Conservation (phyloP, 768 basidiomycete genomes). For the Mrakia hoshinonis region DNA sequence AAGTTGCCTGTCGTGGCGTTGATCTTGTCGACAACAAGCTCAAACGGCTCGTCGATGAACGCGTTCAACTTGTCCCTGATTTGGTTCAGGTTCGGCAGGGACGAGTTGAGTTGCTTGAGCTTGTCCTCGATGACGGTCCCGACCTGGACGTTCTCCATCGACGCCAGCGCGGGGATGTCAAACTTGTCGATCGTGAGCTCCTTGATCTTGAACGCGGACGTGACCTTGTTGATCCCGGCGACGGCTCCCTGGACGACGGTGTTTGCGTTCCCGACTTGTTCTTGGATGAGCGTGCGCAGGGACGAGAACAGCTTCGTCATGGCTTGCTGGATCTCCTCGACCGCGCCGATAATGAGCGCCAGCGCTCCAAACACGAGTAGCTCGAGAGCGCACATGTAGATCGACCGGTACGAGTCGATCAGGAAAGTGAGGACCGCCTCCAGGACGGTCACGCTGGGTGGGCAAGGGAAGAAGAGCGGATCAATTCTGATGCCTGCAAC, state of each 20-base stretch:
- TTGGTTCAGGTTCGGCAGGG: slow-evolving; percentile 67
- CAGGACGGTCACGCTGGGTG: slow-evolving; percentile 56
- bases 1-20: slow-evolving; percentile 59
- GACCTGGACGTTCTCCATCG: slow-evolving; percentile 68
- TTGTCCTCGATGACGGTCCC: slow-evolving; percentile 66
- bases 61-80: slow-evolving; percentile 59
- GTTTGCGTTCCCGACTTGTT: slow-evolving; percentile 60
- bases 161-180: slow-evolving; percentile 61
- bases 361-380: slow-evolving; percentile 74
- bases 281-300: slow-evolving; percentile 65
- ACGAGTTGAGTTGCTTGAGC: slow-evolving; percentile 65
- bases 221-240: slow-evolving; percentile 54
- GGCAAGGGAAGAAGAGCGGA: not conserved
- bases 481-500: not conserved
- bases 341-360: slow-evolving; percentile 68
- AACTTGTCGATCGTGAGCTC: slow-evolving; percentile 56
- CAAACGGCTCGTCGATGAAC: slow-evolving; percentile 40
- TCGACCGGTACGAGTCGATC: slow-evolving; percentile 73
- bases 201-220: slow-evolving; percentile 45
- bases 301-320: slow-evolving; percentile 53
- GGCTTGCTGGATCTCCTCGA: slow-evolving; percentile 70
- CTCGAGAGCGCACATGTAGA: slow-evolving; percentile 88
- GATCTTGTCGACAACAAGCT: slow-evolving; percentile 52
- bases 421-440: slow-evolving; percentile 42
- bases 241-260: slow-evolving; percentile 57